Percentiles rank a stretch among this genome's conserved stretches.
Evolutionary conservation across 148 eudicot genomes (phyloP).

Genomic region (Silene conica): DNA sequence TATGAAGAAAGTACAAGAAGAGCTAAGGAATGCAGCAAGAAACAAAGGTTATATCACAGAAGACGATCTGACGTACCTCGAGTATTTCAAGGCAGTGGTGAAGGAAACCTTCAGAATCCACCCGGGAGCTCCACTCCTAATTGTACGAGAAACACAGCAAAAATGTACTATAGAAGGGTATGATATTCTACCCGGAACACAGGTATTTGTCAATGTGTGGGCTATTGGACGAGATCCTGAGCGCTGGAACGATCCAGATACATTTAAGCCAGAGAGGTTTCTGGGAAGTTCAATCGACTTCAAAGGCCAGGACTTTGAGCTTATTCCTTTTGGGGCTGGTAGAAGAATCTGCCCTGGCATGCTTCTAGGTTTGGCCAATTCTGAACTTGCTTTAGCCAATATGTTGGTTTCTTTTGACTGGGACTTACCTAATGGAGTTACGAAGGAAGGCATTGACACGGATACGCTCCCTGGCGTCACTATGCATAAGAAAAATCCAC

Average conservation of each 20-base stretch:
- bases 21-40: conserved; percentile 1
- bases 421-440: conserved; percentile 32
- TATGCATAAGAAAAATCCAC: conserved; percentile 34
- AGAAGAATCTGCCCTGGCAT: conserved; percentile 42
- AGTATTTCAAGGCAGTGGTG: conserved; percentile 29
- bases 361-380: conserved; percentile 26
- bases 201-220: conserved; percentile 31
- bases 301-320: conserved; percentile 32
- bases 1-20: conserved; percentile 35
- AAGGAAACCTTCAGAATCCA: conserved; percentile 37
- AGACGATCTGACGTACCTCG: conserved; percentile 18
- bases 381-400: conserved; percentile 34
- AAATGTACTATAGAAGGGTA: conserved; percentile 33
- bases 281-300: too few relatives aligned
- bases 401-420: conserved; percentile 39
- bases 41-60: conserved; percentile 11
- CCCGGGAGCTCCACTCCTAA: conserved; percentile 32
- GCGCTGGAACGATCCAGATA: conserved; percentile 29
- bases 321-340: conserved; percentile 42
- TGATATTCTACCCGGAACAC: conserved; percentile 27
- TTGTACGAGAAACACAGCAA: conserved; percentile 27
- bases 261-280: conserved; percentile 35
- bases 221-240: conserved; percentile 35
- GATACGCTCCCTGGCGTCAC: conserved; percentile 32
- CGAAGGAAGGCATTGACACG: conserved; percentile 29